Base-by-base conservation (phyloP, 2,329 filamentous ascomycete species). In the Phialocephala subalpina region DNA sequence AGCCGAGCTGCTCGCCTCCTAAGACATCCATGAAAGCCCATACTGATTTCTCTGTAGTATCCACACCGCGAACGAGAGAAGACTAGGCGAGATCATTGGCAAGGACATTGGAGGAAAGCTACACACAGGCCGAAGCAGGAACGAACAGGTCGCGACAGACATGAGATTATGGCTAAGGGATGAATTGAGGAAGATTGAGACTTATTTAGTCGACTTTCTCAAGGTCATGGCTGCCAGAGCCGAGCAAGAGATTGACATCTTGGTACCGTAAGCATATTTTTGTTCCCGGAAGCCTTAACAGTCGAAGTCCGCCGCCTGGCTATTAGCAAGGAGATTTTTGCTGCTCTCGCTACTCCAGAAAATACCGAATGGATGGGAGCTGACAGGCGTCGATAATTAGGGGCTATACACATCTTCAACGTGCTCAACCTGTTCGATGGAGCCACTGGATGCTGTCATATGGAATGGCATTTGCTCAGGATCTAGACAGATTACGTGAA, bases 161-260 rank as follows among this genome's bases (percentile, higher is more conserved):
- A 95, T 97, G 92, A 90, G 93, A 67, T 83, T 97, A 78, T 97
- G 93, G 93, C 81, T 97, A 69, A 86, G 93, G 52, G 90, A 94
- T 70, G 86, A 91, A 80, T 82, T 97, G 65, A 85, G 84, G 64
- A 83, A 83, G 69, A 87, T 97, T 60, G 92, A 97, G 73, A 78
- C 73, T 40, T 87, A 89, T 73, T 83, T 97, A 4, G 82, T 87
- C 52, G 85, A 87, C 62, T 86, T 97, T 71, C 82, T 97, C 47
- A 83, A 87, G 73, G 90, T 94, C 57, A 87, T 90, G 16, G 85
- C 88, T 40, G 81, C 82, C 56, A 86, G 92, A 33, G 92, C 93
- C 1, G 91, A 93, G 83, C 79, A 82, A 40, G 92, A 96, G 74
- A 89, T 94, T 69, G 90, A 92, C 72, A 84, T 87, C 70, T 78